Base-by-base conservation (phyloP, 352 stramenopile species). In the Peronospora farinosa region DNA sequence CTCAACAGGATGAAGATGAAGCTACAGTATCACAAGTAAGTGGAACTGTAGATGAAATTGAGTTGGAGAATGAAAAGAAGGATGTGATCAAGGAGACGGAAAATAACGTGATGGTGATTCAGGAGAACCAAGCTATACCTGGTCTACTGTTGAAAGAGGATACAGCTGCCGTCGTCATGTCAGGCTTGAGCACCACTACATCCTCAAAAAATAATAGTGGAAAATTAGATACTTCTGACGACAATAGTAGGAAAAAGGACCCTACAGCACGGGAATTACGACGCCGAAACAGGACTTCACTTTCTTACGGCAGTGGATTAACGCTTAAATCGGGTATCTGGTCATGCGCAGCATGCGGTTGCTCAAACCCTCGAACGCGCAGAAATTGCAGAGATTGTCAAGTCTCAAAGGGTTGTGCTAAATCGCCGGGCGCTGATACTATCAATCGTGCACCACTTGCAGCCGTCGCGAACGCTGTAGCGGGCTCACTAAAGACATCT, bases 281-380 rank as follows among this genome's bases (percentile, higher is more conserved):
- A 13, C 52, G 62, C 2, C 47, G 37, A 11, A 67, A 74, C 40
- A 53, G 48, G 25, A 60, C 42, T 28, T 51, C 61, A 3, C 31
- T 63, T 6, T 40, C 43, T 13, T 57, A 69, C 25, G 49, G 54
- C 21, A 50, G 42, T 32, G 65, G 65, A 0, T 33, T 73, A 12
- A 66, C 53, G 19, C 37, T 73, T 19, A 69, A 73, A 57, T 50
- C 56, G 35, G 65, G 68, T 4, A 70, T 74, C 10, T 88, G 77
- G 77, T 67, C 63, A 5, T 88, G 77, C 49, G 57, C 55, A 16
- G 66, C 53, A 7, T 88, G 77, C 38, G 68, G 64, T 5, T 81
- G 69, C 47, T 66, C 64, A 23, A 88, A 88, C 46, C 52, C 63
- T 10, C 63, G 67, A 40, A 67, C 69, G 4, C 62, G 63, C n/a